phyloP scores from a whole-genome alignment of 306 rosid species.

The Prunus padus region DNA sequence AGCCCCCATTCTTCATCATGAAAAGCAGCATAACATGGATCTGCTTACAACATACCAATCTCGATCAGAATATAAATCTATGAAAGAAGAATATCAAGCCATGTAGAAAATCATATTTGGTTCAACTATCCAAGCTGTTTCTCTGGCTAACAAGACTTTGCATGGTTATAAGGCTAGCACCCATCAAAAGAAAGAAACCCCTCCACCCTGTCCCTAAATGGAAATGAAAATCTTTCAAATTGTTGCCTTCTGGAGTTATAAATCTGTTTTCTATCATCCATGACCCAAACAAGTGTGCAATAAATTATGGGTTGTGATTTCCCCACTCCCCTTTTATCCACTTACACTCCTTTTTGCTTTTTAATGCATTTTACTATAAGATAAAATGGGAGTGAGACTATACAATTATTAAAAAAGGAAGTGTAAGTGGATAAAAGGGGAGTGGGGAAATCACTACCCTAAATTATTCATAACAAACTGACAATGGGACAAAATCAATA shows the following conservation, averaged over 20 bases:
- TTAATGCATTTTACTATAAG: too few species aligned
- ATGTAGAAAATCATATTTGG: slow-evolving; percentile 8
- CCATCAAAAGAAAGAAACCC: background rate
- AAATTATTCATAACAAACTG: background rate
- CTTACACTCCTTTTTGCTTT: too few species aligned
- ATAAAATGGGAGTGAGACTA: too few species aligned
- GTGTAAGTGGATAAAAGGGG: too few species aligned
- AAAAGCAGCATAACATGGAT: slow-evolving; percentile 60
- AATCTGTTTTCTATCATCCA: background rate
- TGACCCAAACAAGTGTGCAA: background rate
- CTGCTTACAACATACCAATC: slow-evolving; percentile 43
- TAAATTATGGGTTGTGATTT: too few species aligned
- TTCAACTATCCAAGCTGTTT: background rate
- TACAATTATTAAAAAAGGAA: too few species aligned
- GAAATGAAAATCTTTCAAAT: background rate
- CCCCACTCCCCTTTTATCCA: too few species aligned
- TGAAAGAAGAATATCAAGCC: slow-evolving; percentile 10
- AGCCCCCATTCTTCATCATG: slow-evolving; percentile 92
- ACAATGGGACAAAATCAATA: background rate
- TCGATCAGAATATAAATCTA: slow-evolving; percentile 31
- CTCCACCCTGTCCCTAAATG: background rate
- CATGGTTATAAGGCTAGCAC: background rate
- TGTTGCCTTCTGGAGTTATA: background rate
- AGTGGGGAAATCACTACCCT: too few species aligned
- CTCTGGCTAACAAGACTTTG: background rate